phyloP scores from a whole-genome alignment of 2,329 filamentous ascomycete genomes.

The Herpotrichia juniperi region DNA sequence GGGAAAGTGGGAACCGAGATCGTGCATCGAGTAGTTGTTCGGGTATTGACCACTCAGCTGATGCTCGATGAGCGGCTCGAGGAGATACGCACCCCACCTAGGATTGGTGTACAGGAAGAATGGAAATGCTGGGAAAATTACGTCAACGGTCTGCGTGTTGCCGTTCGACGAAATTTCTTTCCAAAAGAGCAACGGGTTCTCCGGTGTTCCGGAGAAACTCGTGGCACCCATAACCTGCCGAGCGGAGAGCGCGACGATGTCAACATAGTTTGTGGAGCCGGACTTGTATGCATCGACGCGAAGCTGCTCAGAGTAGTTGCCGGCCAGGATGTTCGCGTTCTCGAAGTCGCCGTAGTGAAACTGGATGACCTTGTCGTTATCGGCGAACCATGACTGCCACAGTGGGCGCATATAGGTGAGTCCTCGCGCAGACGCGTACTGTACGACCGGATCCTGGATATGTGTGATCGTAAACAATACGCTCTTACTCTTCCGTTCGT shows the following conservation, averaged over 20 bases:
- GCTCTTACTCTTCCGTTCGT: constrained; percentile 42
- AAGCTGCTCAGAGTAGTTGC: constrained; percentile 76
- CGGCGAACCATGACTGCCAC: constrained; percentile 77
- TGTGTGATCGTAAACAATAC: constrained; percentile 78
- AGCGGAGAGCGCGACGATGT: constrained; percentile 78
- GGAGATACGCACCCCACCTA: constrained; percentile 76
- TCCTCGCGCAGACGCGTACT: constrained; percentile 77
- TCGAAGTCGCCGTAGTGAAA: constrained; percentile 80
- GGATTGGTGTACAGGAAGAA: constrained; percentile 89
- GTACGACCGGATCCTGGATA: constrained; percentile 78
- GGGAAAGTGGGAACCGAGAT: constrained; percentile 74
- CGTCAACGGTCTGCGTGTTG: constrained; percentile 84
- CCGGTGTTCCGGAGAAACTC: constrained; percentile 73
- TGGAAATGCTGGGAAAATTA: constrained; percentile 85
- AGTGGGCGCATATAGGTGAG: constrained; percentile 79
- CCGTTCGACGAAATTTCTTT: constrained; percentile 88
- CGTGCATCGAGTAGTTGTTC: constrained; percentile 80
- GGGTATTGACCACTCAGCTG: constrained; percentile 84
- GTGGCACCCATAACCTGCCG: constrained; percentile 82
- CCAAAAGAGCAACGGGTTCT: constrained; percentile 76
- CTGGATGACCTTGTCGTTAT: constrained; percentile 66
- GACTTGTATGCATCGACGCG: constrained; percentile 74
- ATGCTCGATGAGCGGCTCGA: constrained; percentile 82
- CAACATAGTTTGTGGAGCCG: constrained; percentile 75
- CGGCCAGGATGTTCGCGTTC: constrained; percentile 67